Base-by-base conservation (phyloP, 2,329 filamentous ascomycete genomes). In the Thyridium curvatum region DNA sequence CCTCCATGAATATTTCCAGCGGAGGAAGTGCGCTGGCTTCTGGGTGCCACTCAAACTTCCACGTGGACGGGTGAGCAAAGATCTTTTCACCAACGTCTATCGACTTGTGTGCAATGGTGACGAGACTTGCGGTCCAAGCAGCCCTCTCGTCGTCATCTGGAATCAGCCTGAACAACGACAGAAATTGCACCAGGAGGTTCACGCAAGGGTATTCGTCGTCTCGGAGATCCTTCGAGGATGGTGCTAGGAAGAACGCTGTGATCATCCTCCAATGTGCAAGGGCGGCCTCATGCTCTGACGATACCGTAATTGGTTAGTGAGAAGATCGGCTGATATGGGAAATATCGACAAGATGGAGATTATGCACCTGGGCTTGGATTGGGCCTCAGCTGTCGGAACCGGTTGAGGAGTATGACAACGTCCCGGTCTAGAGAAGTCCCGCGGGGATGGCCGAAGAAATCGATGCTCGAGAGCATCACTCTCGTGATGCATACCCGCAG, bases 381-480 rank as follows among this genome's bases (percentile, higher is more conserved):
- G 10, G 38, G 38, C 29, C 38, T 35, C 38, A 40, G 28, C 17
- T 26, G 8, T 18, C 32, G 28, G 29, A 40, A 40, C 32, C 21
- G 14, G 13, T 29, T 35, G 28, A 40, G 14, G 29, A 40, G 29
- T 30, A 35, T 34, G 13, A 40, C 38, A 4, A 40, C 38, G 29
- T 33, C 38, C 28, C 33, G 37, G 30, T 47, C 45, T 4, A 47
- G 45, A 32, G 42, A 43, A 18, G 30, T 39, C 13, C 39, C 41
- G 35, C 41, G 32, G 29, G 38, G 38, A 21, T 36, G 28, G 15
- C 28, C 34, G 12, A 17, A 29, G n/a, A 40, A 35, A 21, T 35
- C 38, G 38, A 40, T 40, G 33, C 33, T 36, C n/a, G 16, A 15
- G 8, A 40, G 33, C 38, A 40, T 35, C 30, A 36, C 33, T 17